Evolutionary conservation across 31 red algal species (phyloP), one percentile per base, ranked within the genome.

Genomic region (Asparagopsis taxiformis): DNA sequence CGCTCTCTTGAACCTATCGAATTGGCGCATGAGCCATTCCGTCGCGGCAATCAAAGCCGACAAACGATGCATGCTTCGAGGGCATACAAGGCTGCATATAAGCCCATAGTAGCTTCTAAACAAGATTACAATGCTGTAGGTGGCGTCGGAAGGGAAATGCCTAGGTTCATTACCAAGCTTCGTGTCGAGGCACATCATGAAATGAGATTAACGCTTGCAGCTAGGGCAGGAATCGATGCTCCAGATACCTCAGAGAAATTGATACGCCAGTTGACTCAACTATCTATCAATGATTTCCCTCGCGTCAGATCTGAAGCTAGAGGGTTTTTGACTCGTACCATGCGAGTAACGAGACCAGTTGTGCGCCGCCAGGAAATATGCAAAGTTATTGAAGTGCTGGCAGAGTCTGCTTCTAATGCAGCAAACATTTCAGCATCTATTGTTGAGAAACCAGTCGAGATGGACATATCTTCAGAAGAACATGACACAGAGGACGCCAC

Each of bases 21-120:
- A 65, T 51, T 97, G 25, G 94, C 88, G 8, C 74, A 96, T 66
- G 93, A 96, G 72, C 87, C 93, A 6, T 96, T 96, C 74, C 74
- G 88, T 1, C 74, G 75, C 41, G 61, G 62, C 9, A 46, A 59
- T 36, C 72, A 53, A 61, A 85, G 58, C 33, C 87, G 87, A 44
- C 65, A 66, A 37, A 62, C 82, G 21, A 50, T 64, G 64, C 80
- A 89, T 11, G 68, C 73, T 1, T 87, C 60, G 16, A 55, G 57
- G 22, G 71, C 54, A 23, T 95, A 89, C 64, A 95, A 95, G 37
- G 50, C 58, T 29, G 54, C 56, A 1, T 89, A 90, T 22, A 50
- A 39, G 46, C 68, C 92, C 2, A 63, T 90, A 3, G 67, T 91
- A 19, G 30, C 72, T 22, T 51, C 71, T 24, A 85, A 91, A 53